Evolutionary conservation across 106 monocot species (phyloP).

Genomic region (Dendrobium catenatum): DNA sequence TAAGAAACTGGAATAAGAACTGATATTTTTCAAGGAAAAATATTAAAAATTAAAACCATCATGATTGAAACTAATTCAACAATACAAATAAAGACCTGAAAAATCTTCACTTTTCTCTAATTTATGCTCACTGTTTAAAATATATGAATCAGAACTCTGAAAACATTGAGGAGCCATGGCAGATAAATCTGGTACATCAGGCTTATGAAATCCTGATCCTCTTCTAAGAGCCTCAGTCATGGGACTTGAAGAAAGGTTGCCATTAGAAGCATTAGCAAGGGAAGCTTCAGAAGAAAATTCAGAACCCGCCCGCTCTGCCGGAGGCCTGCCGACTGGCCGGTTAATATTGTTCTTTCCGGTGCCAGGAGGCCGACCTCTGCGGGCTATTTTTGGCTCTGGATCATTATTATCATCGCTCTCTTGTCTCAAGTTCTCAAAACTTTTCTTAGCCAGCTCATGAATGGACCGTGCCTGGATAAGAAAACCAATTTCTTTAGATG

Average conservation of each 20-base stretch:
- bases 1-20: background rate
- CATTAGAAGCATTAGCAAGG: slow-evolving; percentile 38
- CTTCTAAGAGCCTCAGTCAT: slow-evolving; percentile 30
- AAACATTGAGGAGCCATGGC: slow-evolving; percentile 15
- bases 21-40: background rate
- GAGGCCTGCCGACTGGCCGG: slow-evolving; percentile 29
- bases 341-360: slow-evolving; percentile 46
- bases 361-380: slow-evolving; percentile 74
- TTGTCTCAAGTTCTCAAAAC: slow-evolving; percentile 83
- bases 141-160: slow-evolving; percentile 16
- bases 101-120: slow-evolving; percentile 45
- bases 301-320: slow-evolving; percentile 25
- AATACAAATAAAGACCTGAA: slow-evolving; percentile 32
- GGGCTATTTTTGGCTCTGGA: slow-evolving; percentile 43
- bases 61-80: background rate
- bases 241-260: slow-evolving; percentile 20
- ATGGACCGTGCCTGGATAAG: slow-evolving; percentile 67
- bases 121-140: slow-evolving; percentile 28
- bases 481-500: background rate
- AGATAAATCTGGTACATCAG: slow-evolving; percentile 9
- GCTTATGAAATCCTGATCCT: slow-evolving; percentile 23
- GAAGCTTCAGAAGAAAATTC: slow-evolving; percentile 35
- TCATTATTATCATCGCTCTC: slow-evolving; percentile 69
- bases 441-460: slow-evolving; percentile 82
- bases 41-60: background rate